Base-by-base conservation (phyloP, 371 early-diverging fungal species). In the Agmasoma carcini region DNA sequence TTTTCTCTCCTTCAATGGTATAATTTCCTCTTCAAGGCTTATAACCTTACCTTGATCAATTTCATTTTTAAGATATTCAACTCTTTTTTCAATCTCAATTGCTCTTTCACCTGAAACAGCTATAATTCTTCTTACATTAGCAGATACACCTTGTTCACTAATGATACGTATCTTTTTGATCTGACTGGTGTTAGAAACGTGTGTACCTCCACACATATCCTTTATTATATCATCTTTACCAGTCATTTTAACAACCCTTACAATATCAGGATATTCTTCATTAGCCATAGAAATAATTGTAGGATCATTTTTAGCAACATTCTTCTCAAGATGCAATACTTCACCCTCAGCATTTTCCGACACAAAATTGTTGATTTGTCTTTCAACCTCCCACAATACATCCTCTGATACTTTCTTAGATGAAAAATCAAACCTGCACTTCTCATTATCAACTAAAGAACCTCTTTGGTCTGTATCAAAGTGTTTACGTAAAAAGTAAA, bases 161-260 rank as follows among this genome's bases (percentile, higher is more conserved):
- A 88, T 67, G 55, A 96, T 81, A 49, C 81, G 80, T 65, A 95
- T 81, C 40, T 78, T 73, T 71, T 83, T 83, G 65, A 98, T 89
- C 39, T 91, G 90, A 12, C 81, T 78, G 3, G 93, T 90, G 76
- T 83, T 81, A 26, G 75, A 73, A 30, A 93, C 95, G 69, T 98
- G 98, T 66, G 93, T 92, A 65, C 99, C 99, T 70, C 99, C 96
- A 74, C 99, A 98, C 73, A 94, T 85, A 77, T 98, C 99, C 50
- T 89, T 79, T 44, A 86, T 85, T 30, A 78, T 75, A 4, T 74
- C 72, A 87, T 88, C 90, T 52, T 81, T 78, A 34, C 79, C 78
- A 1, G 33, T 22, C 65, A 88, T 85, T 31, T 78, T 65, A 0
- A 85, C 83, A 68, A 88, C 81, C 11, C 75, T 46, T 26, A 75